phyloP scores from a whole-genome alignment of 228 moss, liverwort and hornwort genomes.

The Sphagnum magellanicum region DNA sequence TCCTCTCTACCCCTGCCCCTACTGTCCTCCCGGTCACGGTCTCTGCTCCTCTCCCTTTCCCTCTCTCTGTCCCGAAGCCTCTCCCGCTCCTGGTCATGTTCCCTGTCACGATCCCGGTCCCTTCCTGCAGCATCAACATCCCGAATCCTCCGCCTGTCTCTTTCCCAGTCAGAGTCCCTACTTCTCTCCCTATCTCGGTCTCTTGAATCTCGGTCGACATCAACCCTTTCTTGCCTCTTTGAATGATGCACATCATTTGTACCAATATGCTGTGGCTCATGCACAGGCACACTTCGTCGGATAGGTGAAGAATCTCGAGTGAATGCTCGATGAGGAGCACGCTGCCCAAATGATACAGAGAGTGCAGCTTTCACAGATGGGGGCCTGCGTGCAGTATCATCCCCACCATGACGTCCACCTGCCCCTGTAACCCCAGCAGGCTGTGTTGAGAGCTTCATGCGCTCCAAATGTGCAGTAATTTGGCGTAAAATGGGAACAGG shows the following conservation, averaged over 20 bases:
- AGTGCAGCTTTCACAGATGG: slow-evolving; percentile 96
- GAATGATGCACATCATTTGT: slow-evolving; percentile 12
- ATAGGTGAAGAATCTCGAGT: slow-evolving; percentile 90
- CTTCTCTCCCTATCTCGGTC: slow-evolving; percentile 13
- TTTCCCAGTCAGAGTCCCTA: slow-evolving; percentile 16
- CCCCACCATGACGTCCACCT: slow-evolving; percentile 61
- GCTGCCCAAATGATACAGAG: slow-evolving; percentile 93
- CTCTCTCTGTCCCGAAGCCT: slow-evolving; percentile 41
- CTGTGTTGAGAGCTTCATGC: slow-evolving; percentile 75
- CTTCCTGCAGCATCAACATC: slow-evolving; percentile 46
- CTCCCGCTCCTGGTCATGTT: slow-evolving; percentile 23
- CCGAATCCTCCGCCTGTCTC: slow-evolving; percentile 23
- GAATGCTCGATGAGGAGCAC: slow-evolving; percentile 93
- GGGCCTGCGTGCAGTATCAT: slow-evolving; percentile 82
- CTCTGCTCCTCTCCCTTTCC: slow-evolving; percentile 38
- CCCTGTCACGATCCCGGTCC: slow-evolving; percentile 31
- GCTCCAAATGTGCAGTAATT: slow-evolving; percentile 64
- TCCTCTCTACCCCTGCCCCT: slow-evolving; percentile 44
- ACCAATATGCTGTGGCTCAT: slow-evolving; percentile 28
- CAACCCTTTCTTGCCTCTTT: slow-evolving; percentile 9
- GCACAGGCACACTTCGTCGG: slow-evolving; percentile 53
- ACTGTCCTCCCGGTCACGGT: slow-evolving; percentile 38
- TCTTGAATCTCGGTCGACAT: slow-evolving; percentile 30
- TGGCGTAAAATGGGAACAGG: slow-evolving; percentile 90
- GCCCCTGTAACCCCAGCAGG: slow-evolving; percentile 78